Base-by-base conservation (phyloP, 1,139 yeast genomes). In the Hanseniaspora gamundiae region DNA sequence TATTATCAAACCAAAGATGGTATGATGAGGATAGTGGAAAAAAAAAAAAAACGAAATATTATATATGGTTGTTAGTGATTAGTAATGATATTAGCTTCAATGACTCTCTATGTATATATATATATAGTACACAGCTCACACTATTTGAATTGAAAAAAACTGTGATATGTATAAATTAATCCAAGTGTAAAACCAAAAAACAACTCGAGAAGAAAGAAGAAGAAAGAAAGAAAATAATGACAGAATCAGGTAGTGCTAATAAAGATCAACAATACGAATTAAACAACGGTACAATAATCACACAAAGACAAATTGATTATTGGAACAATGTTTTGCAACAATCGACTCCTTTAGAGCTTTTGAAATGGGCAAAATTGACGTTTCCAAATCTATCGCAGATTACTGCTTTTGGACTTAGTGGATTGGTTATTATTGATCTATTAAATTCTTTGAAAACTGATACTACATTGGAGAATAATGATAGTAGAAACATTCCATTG, bases 371-470 rank as follows among this genome's bases (percentile, higher is more conserved):
- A 1, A 66, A 82, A 24, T 62, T 73, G 24, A 85, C 94, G 0
- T 79, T 88, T 55, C 95, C 95, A 4, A 71, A 77, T 31, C 68
- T 91, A 29, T 87, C 63, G 58, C 98, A 91, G 62, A 87, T 95
- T 2, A 86, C 97, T 0, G 97, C 97, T 2, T 86, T 88, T 64
- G 98, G 98, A 0, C 70, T 91, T 38, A 84, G 95, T 1, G 98
- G 98, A 0, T 66, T 88, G 47, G 95, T 82, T 21, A 87, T 91
- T 13, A 69, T 85, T 30, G 96, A 88, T 60, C 82, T 88, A 73
- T 66, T 88, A 36, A 30, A 30, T n/a, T 71, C 83, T n/a, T 77
- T 78, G 57, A 54, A 80, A 43, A 3, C 5, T 14, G 35, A n/a
- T n/a, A 3, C 35, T 30, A 59, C 59, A 24, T 47, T 51, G 2